A percentile compares a stretch with the other conserved stretches of the same genome.
Conservation (phyloP, 1,139 yeast species). For the Kodamaea sp. region DNA sequence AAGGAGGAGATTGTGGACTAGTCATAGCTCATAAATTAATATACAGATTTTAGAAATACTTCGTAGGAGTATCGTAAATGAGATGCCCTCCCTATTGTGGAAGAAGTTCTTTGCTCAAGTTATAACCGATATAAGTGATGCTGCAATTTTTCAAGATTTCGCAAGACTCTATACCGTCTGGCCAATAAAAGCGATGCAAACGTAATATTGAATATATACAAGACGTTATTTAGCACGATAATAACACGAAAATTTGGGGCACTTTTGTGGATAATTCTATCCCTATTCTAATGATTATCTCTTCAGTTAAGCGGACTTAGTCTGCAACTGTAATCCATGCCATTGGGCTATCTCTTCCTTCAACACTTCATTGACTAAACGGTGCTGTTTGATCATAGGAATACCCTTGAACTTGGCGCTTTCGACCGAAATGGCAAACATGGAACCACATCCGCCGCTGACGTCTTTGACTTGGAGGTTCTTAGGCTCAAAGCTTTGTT, state of each 20-base stretch:
- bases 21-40: too few relatives aligned
- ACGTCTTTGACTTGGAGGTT: constrained; percentile 72
- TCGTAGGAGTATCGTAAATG: too few relatives aligned
- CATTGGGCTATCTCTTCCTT: constrained; percentile 86
- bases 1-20: constrained; percentile 75
- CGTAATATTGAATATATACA: not conserved
- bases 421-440: constrained; percentile 86
- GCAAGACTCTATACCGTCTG: too few relatives aligned
- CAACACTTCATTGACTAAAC: constrained; percentile 78
- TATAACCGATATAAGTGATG: too few relatives aligned
- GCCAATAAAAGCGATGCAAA: not conserved
- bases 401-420: constrained; percentile 76
- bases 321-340: constrained; percentile 91
- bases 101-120: too few relatives aligned
- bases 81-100: too few relatives aligned
- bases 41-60: too few relatives aligned
- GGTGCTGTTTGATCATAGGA: constrained; percentile 86
- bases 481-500: constrained; percentile 57
- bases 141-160: too few relatives aligned
- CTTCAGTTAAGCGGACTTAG: constrained; percentile 47
- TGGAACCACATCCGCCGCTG: constrained; percentile 95
- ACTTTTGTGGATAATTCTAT: too few relatives aligned
- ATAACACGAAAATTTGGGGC: too few relatives aligned
- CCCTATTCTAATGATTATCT: too few relatives aligned
- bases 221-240: too few relatives aligned